A percentile compares a stretch with the other conserved stretches of the same genome.
These are phyloP conservation scores for Dioszegia crocea DNA, from an alignment of 768 basidiomycete genomes.

Conservation along the genomic window DNA sequence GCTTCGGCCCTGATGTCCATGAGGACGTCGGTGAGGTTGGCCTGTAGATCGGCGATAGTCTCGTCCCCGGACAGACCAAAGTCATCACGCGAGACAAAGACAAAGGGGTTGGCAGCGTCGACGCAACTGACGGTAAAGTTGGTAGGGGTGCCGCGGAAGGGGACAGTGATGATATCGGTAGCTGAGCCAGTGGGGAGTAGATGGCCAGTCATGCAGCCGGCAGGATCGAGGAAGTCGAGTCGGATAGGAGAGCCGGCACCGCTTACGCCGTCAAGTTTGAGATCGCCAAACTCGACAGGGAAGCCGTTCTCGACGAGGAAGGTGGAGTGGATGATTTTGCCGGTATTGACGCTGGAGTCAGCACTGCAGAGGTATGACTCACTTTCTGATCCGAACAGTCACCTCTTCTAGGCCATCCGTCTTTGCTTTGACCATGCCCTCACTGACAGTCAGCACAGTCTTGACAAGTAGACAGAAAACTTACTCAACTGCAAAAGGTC, in stretches of 20 bases:
- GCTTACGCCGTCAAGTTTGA: constrained; percentile 64
- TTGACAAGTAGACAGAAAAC: constrained; percentile 48
- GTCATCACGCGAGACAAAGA: constrained; percentile 58
- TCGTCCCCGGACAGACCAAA: constrained; percentile 52
- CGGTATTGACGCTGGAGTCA: constrained; percentile 68
- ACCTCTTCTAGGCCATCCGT: background rate
- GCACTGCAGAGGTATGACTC: background rate
- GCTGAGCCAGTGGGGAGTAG: constrained; percentile 63
- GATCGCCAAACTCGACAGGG: constrained; percentile 54
- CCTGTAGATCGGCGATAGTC: constrained; percentile 17
- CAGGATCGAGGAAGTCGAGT: constrained; percentile 64
- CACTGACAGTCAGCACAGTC: constrained; percentile 46
- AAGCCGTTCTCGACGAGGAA: constrained; percentile 56
- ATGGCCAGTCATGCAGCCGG: constrained; percentile 66
- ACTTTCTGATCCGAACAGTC: constrained; percentile 17
- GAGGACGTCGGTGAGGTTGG: constrained; percentile 15
- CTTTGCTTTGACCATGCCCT: constrained; percentile 49
- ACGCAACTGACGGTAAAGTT: constrained; percentile 56
- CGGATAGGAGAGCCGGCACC: constrained; percentile 63
- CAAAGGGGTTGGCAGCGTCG: constrained; percentile 71
- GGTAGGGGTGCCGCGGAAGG: constrained; percentile 21
- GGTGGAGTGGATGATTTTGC: constrained; percentile 64
- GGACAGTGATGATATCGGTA: constrained; percentile 53
- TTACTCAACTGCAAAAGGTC: constrained; percentile 68
- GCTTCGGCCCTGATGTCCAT: constrained; percentile 57